Base-by-base conservation (phyloP, 352 stramenopile species). In the Globisporangium mamillatum region DNA sequence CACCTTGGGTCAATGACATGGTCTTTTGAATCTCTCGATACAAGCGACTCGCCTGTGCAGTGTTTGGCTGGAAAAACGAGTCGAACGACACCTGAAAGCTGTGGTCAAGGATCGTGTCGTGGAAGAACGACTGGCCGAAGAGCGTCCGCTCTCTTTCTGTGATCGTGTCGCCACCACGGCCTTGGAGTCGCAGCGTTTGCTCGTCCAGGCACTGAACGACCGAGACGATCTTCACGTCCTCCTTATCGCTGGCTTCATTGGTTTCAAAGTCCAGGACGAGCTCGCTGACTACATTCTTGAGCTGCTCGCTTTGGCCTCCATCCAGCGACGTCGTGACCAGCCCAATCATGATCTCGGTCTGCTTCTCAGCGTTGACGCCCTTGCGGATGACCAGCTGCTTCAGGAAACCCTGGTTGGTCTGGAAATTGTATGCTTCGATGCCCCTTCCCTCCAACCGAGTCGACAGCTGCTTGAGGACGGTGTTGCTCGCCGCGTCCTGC, bases 21-120 rank as follows among this genome's bases (percentile, higher is more conserved):
- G 81, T 73, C 9, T 71, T 54, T 25, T 84, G 78, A 22, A 92
- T 80, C 56, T 85, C 76, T 8, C 66, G 63, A 64, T 94, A 94
- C 14, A 94, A 69, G 10, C 74, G 64, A 53, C 69, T 79, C 14
- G 86, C 82, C 58, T 91, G 82, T 0, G 67, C 57, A 7, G 86
- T 84, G 60, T 94, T 94, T 25, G 86, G 86, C 70, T 94, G 84
- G 68, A 94, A 94, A 63, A 94, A 94, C 38, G 86, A 87, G 61
- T 90, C 78, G 50, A 91, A 81, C 59, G 86, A 86, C 38, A 94
- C 71, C 24, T 86, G 70, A 52, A 94, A 94, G 34, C 50, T 65
- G 34, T 91, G 80, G 25, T 69, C 65, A 8, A 94, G 69, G 25
- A 94, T 83, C 29, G 79, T 75, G 64, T 94, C 86, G 67, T 88